phyloP scores from a whole-genome alignment of 2,329 filamentous ascomycete genomes.

The Huntiella moniliformis region DNA sequence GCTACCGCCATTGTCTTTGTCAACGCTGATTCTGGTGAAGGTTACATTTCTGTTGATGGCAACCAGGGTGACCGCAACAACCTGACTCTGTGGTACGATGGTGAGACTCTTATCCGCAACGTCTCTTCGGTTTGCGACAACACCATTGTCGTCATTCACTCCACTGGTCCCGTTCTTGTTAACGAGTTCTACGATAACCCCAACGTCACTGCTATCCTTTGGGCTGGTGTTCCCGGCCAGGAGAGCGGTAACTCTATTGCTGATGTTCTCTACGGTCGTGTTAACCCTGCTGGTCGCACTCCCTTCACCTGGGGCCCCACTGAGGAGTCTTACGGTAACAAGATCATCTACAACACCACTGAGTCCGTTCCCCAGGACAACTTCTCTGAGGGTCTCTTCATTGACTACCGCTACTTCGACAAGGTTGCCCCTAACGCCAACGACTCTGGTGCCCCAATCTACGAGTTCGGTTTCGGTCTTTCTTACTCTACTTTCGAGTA shows the following conservation, averaged over 20 bases:
- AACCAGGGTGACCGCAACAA: slow-evolving; percentile 86
- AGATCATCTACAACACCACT: slow-evolving; percentile 54
- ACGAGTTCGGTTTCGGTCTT: slow-evolving; percentile 65
- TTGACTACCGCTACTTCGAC: slow-evolving; percentile 55
- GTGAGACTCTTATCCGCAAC: slow-evolving; percentile 63
- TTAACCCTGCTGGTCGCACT: slow-evolving; percentile 58
- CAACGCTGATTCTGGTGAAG: slow-evolving; percentile 73
- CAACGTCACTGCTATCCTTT: slow-evolving; percentile 70
- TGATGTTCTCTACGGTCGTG: slow-evolving; percentile 66
- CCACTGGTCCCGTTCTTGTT: slow-evolving; percentile 59
- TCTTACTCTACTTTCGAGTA: slow-evolving; percentile 67
- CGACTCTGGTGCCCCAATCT: slow-evolving; percentile 43
- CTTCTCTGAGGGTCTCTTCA: slow-evolving; percentile 62
- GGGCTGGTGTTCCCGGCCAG: slow-evolving; percentile 66
- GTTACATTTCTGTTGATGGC: slow-evolving; percentile 63
- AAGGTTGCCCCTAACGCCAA: slow-evolving; percentile 23
- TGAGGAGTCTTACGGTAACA: slow-evolving; percentile 47
- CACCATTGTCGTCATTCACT: slow-evolving; percentile 84
- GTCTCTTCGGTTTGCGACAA: slow-evolving; percentile 65
- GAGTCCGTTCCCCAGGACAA: slow-evolving; percentile 47
- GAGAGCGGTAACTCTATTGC: slow-evolving; percentile 64
- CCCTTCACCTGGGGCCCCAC: slow-evolving; percentile 64
- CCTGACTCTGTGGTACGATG: slow-evolving; percentile 71
- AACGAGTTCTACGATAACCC: slow-evolving; percentile 54
- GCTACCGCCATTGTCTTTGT: slow-evolving; percentile 72